Evolutionary conservation across 176 grass and related monocot genomes (phyloP).

Genomic region (Triticum monococcum): DNA sequence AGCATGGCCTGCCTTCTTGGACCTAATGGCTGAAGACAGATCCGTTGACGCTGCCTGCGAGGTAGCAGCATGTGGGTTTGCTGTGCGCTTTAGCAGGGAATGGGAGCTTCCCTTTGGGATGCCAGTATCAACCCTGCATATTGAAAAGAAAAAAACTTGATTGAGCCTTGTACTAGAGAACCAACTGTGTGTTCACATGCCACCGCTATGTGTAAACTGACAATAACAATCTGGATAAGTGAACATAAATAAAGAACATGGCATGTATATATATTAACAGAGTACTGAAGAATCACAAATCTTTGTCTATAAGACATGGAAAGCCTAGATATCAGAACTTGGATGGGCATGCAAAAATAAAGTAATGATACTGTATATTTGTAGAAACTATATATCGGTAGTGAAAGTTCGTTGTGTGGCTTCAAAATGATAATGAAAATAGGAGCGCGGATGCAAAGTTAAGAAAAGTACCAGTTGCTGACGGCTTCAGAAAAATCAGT

Average conservation of each 20-base stretch:
- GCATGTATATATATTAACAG: background rate
- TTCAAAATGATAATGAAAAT: constrained; percentile 4
- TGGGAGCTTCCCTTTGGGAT: constrained; percentile 43
- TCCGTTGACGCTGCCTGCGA: constrained; percentile 29
- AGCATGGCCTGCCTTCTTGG: constrained; percentile 46
- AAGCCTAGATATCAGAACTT: constrained; percentile 5
- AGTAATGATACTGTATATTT: background rate
- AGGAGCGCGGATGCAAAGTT: background rate
- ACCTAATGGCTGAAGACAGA: constrained; percentile 35
- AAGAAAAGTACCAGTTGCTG: constrained; percentile 53
- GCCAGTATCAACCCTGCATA: constrained; percentile 48
- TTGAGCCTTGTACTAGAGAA: background rate
- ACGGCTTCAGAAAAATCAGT: constrained; percentile 40
- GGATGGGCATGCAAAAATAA: background rate
- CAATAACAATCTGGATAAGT: background rate
- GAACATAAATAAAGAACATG: background rate
- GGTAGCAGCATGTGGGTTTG: constrained; percentile 33
- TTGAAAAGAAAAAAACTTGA: constrained; percentile 2
- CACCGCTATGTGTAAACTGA: background rate
- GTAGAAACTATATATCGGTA: background rate
- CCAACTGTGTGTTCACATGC: background rate
- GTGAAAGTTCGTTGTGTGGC: background rate
- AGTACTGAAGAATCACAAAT: constrained; percentile 3
- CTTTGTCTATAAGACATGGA: background rate
- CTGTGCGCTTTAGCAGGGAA: constrained; percentile 44